A percentile compares a stretch with the other conserved stretches of the same genome.
Conservation (phyloP, 345 rosid species). For the Camelina neglecta region DNA sequence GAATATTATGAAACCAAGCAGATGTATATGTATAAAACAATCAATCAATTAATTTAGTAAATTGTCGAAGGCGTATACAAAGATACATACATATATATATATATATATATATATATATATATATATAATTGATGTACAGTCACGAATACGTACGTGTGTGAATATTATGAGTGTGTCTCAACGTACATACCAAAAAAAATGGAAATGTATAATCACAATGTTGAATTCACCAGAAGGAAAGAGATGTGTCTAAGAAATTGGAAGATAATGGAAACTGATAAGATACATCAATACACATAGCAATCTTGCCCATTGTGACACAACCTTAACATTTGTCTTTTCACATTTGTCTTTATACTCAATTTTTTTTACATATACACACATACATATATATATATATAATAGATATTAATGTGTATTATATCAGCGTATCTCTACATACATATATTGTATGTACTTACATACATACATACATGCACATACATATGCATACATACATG, state of each 20-base stretch:
- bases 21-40: not conserved
- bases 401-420: not conserved
- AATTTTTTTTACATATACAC: not conserved
- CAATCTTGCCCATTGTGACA: slow-evolving; percentile 66
- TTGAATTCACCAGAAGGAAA: slow-evolving; percentile 40
- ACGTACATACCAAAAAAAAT: slow-evolving; percentile 10
- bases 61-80: not conserved
- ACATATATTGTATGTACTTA: not conserved
- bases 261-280: slow-evolving; percentile 40
- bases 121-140: slow-evolving; percentile 9
- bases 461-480: too few relatives aligned
- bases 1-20: not conserved
- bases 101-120: not conserved
- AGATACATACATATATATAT: not conserved
- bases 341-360: slow-evolving; percentile 72
- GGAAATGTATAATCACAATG: slow-evolving; percentile 32
- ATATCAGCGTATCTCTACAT: not conserved
- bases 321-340: slow-evolving; percentile 98
- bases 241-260: slow-evolving; percentile 40
- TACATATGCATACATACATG: not conserved
- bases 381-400: not conserved
- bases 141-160: slow-evolving; percentile 19
- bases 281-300: slow-evolving; percentile 43
- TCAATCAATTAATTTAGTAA: slow-evolving; percentile 1
- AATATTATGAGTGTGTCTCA: slow-evolving; percentile 19